Percentiles rank a stretch among this genome's conserved stretches.
phyloP scores from a whole-genome alignment of 2,329 filamentous ascomycete species.

The Pestalotiopsis sp. region DNA sequence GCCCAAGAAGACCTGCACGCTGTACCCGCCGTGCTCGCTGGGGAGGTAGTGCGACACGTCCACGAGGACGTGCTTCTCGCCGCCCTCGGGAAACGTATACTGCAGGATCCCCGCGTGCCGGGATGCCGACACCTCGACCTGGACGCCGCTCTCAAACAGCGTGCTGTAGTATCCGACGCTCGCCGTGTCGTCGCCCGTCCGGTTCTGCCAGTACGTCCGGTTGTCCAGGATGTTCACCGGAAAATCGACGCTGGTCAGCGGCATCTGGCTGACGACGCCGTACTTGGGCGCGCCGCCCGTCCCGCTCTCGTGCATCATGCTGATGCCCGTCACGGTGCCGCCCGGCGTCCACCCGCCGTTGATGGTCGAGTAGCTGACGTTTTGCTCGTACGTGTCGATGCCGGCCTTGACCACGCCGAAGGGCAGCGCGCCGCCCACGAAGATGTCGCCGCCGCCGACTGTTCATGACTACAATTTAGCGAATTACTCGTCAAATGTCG shows the following conservation, averaged over 20 bases:
- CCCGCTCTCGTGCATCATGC: constrained; percentile 12
- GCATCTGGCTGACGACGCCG: constrained; percentile 8
- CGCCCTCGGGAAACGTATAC: constrained; percentile 24
- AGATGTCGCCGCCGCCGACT: constrained; percentile 10
- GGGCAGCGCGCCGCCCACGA: constrained; percentile 5
- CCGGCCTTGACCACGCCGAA: constrained; percentile 8
- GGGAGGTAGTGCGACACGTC: constrained; percentile 51
- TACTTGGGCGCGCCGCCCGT: constrained; percentile 6
- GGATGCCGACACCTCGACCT: constrained; percentile 1
- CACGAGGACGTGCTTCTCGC: constrained; percentile 40
- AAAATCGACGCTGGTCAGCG: background rate
- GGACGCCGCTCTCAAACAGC: constrained; percentile 4
- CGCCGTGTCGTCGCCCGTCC: constrained; percentile 1
- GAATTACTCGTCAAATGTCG: background rate
- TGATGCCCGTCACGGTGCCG: constrained; percentile 6
- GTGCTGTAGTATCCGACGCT: constrained; percentile 9
- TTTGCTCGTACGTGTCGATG: constrained; percentile 11
- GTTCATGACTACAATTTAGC: background rate
- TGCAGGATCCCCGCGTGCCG: constrained; percentile 11
- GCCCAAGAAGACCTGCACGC: constrained; percentile 46
- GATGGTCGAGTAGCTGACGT: constrained; percentile 1
- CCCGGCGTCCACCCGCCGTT: constrained; percentile 10
- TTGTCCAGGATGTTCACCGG: constrained; percentile 10
- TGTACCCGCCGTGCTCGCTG: constrained; percentile 41
- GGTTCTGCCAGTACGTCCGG: constrained; percentile 9